These are phyloP conservation scores for Boletus barrowsii DNA, from an alignment of 768 basidiomycete genomes.

Conservation along the genomic window DNA sequence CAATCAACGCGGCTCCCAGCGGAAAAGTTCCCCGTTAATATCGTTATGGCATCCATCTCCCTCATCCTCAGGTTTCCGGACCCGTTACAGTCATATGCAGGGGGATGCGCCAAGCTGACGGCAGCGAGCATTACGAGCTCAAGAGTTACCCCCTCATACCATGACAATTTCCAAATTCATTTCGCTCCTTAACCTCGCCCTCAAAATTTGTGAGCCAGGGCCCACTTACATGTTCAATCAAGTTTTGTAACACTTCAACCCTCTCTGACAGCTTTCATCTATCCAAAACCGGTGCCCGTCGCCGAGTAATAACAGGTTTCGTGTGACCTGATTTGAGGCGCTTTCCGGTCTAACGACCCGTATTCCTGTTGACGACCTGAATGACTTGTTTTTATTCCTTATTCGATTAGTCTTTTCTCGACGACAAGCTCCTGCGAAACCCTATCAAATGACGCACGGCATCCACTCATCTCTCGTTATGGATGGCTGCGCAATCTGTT, in stretches of 20 bases:
- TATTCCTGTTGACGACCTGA: slow-evolving; percentile 12
- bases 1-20: slow-evolving; percentile 8
- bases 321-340: slow-evolving; percentile 21
- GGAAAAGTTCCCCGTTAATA: slow-evolving; percentile 27
- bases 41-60: slow-evolving; percentile 28
- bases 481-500: slow-evolving; percentile 28
- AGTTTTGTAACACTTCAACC: slow-evolving; percentile 25
- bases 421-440: slow-evolving; percentile 34
- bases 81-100: slow-evolving; percentile 36
- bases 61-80: slow-evolving; percentile 12
- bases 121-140: slow-evolving; percentile 19
- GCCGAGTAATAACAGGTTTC: slow-evolving; percentile 16
- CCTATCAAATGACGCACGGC: slow-evolving; percentile 37
- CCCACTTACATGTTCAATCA: slow-evolving; percentile 21
- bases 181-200: slow-evolving; percentile 13
- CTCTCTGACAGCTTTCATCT: slow-evolving; percentile 28
- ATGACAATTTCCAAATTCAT: slow-evolving; percentile 22
- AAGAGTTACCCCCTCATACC: slow-evolving; percentile 8
- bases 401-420: slow-evolving; percentile 36
- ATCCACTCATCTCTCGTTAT: slow-evolving; percentile 23
- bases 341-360: slow-evolving; percentile 18
- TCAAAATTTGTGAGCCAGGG: slow-evolving; percentile 26
- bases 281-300: slow-evolving; percentile 27
- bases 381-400: slow-evolving; percentile 22
- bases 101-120: slow-evolving; percentile 24